A percentile compares a stretch with the other conserved stretches of the same genome.
These are phyloP conservation scores for Coemansia furcata DNA, from an alignment of 192 early-diverging fungal genomes.

Conservation along the genomic window DNA sequence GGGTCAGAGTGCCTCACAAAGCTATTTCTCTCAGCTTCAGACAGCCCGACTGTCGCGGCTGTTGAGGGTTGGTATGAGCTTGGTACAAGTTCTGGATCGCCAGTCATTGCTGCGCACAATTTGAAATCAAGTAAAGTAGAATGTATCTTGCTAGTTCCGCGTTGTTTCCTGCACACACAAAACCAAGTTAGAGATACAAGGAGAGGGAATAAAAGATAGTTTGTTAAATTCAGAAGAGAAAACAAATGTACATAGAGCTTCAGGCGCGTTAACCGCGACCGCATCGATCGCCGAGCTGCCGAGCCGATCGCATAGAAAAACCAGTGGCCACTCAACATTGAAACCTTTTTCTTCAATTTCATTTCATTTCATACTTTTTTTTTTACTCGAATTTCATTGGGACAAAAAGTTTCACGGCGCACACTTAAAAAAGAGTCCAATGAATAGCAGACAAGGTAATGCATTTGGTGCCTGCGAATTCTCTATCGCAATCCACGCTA, in stretches of 20 bases:
- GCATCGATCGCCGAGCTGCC: background rate
- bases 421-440: constrained; percentile 5
- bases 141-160: background rate
- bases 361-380: background rate
- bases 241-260: too few relatives aligned
- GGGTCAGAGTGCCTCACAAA: constrained; percentile 33
- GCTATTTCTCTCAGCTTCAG: constrained; percentile 27
- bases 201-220: background rate
- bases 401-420: background rate
- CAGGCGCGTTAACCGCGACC: background rate
- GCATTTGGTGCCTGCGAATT: background rate
- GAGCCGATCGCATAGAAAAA: background rate
- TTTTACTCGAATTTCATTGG: background rate
- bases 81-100: background rate
- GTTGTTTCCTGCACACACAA: background rate
- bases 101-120: constrained; percentile 5
- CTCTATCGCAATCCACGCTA: background rate
- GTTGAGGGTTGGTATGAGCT: background rate
- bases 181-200: background rate
- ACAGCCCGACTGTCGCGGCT: background rate
- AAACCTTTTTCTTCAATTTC: background rate
- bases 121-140: background rate
- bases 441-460: constrained; percentile 51
- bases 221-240: background rate
- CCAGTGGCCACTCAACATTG: too few relatives aligned